A percentile compares a stretch with the other conserved stretches of the same genome.
phyloP scores from a whole-genome alignment of 495 filamentous ascomycete species.

The Xylaria sp. region DNA sequence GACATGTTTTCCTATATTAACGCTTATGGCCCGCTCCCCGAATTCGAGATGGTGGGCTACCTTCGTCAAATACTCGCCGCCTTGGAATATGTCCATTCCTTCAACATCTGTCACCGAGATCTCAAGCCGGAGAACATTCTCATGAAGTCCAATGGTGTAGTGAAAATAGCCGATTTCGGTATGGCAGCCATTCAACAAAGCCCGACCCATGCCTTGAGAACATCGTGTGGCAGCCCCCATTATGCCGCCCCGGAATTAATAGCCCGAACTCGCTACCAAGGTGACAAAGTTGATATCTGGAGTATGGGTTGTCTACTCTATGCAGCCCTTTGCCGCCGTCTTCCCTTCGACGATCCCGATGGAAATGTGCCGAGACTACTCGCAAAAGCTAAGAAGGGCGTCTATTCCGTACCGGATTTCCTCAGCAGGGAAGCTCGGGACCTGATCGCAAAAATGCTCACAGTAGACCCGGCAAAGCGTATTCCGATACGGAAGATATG shows the following conservation, averaged over 20 bases:
- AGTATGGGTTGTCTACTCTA: slow-evolving; percentile 92
- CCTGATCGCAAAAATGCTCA: slow-evolving; percentile 76
- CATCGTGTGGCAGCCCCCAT: slow-evolving; percentile 94
- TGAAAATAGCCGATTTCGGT: slow-evolving; percentile 97
- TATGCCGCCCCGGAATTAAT: slow-evolving; percentile 95
- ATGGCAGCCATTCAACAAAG: slow-evolving; percentile 93
- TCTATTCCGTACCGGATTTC: slow-evolving; percentile 72
- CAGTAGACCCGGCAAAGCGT: slow-evolving; percentile 73
- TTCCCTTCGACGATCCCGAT: slow-evolving; percentile 79
- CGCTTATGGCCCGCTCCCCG: slow-evolving; percentile 67
- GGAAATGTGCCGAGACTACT: slow-evolving; percentile 62
- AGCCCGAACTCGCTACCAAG: slow-evolving; percentile 72
- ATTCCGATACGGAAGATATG: slow-evolving; percentile 82
- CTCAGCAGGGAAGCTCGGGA: slow-evolving; percentile 77
- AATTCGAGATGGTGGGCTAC: slow-evolving; percentile 80
- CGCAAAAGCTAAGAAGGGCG: slow-evolving; percentile 69
- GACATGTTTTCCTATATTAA: slow-evolving; percentile 88
- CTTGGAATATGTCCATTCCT: slow-evolving; percentile 87
- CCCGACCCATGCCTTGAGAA: slow-evolving; percentile 72
- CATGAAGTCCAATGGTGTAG: slow-evolving; percentile 69
- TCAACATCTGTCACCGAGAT: slow-evolving; percentile 95
- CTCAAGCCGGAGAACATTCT: slow-evolving; percentile 98
- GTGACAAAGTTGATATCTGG: slow-evolving; percentile 89
- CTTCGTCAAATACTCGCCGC: slow-evolving; percentile 95
- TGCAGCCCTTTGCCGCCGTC: slow-evolving; percentile 75